Base-by-base conservation (phyloP, 345 rosid species). In the Fremontodendron californicum region DNA sequence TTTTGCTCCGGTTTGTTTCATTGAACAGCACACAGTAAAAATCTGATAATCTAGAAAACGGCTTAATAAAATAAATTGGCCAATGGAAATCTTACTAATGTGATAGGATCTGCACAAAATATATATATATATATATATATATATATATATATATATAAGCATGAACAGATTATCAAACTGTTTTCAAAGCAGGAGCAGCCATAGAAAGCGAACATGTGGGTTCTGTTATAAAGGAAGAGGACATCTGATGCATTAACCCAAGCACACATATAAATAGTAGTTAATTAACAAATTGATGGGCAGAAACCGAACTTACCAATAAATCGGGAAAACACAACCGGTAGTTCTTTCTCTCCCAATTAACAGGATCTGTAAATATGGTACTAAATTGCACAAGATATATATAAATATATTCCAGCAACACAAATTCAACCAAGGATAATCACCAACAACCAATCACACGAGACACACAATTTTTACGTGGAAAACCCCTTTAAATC, bases 31-130 rank as follows among this genome's bases (percentile, higher is more conserved):
- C 66, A 11, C 51, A 21, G 21, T 21, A 66, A 66, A 40, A 66
- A 39, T 40, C 70, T 9, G 4, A 35, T 16, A 19, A 31, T 3
- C 1, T 21, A 46, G 4, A 45, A 48, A 70, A 1, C 5, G 35
- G 65, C 11, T 35, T 33, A 52, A 49, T 71, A 15, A n/a, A 49
- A 71, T 4, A 18, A 71, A 29, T 10, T 5, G 65, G 23, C 82
- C 73, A 66, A 72, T 80, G 29, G 29, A 78, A 72, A 72, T 75
- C 79, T 18, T 61, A 80, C 75, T 27, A 54, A 52, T 80, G 42
- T 23, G 2, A 43, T 70, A 45, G 61, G 29, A 37, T 16, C 71
- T 49, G 16, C 18, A 16, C 7, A 58, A 25, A 57, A 21, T 21
- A n/a, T n/a, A n/a, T n/a, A n/a, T n/a, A n/a, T n/a, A n/a, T n/a